Conservation (phyloP, 768 basidiomycete genomes). For the Dendrothele bispora region DNA sequence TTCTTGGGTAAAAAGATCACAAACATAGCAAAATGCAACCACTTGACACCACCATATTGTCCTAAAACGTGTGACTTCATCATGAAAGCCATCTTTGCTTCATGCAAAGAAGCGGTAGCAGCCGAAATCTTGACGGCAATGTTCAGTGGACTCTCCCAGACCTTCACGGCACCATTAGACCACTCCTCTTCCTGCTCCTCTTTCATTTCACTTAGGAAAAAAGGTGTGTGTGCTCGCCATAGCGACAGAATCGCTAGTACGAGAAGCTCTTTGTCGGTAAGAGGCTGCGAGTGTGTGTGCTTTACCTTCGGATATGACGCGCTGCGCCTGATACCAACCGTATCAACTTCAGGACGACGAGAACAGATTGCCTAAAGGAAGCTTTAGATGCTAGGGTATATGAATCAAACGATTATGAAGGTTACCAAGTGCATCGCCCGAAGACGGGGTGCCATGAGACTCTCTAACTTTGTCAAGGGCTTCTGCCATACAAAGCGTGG, state of each 20-base stretch:
- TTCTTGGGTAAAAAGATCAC: constrained; percentile 26
- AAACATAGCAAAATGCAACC: constrained; percentile 52
- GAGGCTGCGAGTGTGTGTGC: constrained; percentile 51
- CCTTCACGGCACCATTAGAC: constrained; percentile 44
- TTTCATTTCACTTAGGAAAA: constrained; percentile 49
- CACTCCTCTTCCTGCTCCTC: constrained; percentile 44
- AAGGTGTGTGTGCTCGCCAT: constrained; percentile 59
- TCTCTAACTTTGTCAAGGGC: constrained; percentile 48
- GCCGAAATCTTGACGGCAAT: constrained; percentile 63
- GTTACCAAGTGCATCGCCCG: constrained; percentile 58
- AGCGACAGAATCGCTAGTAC: constrained; percentile 67
- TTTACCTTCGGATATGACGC: constrained; percentile 62
- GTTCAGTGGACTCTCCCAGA: constrained; percentile 68
- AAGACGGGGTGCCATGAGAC: constrained; percentile 45
- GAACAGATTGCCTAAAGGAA: constrained; percentile 44
- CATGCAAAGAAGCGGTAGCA: constrained; percentile 47
- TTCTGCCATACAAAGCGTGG: constrained; percentile 56
- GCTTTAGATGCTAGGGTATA: neutral
- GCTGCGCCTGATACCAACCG: constrained; percentile 51
- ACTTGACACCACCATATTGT: too few relatives aligned
- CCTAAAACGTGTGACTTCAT: too few relatives aligned
- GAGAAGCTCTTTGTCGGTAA: constrained; percentile 70
- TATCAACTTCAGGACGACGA: constrained; percentile 62
- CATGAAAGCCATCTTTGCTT: constrained; percentile 44
- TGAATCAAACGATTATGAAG: neutral